These are phyloP conservation scores for Ceratobasidium sp. DNA, from an alignment of 1,284 basidiomycete species.

Conservation along the genomic window DNA sequence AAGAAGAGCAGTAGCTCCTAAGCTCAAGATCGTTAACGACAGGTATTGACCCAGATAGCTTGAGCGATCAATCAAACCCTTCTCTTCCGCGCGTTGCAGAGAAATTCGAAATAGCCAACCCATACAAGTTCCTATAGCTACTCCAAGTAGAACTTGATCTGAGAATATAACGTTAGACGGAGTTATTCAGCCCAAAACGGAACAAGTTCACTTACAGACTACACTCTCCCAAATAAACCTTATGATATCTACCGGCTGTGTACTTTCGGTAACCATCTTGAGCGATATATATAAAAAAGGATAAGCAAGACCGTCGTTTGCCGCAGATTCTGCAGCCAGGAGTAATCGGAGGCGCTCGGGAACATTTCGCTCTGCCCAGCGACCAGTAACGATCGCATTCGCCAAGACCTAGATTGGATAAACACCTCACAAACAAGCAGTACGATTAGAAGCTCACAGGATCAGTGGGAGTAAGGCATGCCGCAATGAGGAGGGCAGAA, in stretches of 20 bases:
- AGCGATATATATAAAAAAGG: slow-evolving; percentile 68
- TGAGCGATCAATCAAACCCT: slow-evolving; percentile 14
- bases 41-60: slow-evolving; percentile 63
- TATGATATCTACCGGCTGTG: not conserved
- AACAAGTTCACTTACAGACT: not conserved
- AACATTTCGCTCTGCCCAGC: slow-evolving; percentile 88
- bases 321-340: slow-evolving; percentile 89
- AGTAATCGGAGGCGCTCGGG: slow-evolving; percentile 80
- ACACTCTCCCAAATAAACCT: slow-evolving; percentile 4
- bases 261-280: slow-evolving; percentile 1
- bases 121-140: slow-evolving; percentile 74
- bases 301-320: slow-evolving; percentile 88
- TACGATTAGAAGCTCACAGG: slow-evolving; percentile 75
- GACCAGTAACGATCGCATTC: slow-evolving; percentile 72
- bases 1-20: slow-evolving; percentile 77
- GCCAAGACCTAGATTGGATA: slow-evolving; percentile 51
- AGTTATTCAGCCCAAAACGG: not conserved
- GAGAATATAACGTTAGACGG: not conserved
- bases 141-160: slow-evolving; percentile 90
- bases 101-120: slow-evolving; percentile 55
- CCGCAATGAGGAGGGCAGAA: slow-evolving; percentile 84
- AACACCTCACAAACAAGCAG: slow-evolving; percentile 55
- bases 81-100: slow-evolving; percentile 76
- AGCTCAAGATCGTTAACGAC: slow-evolving; percentile 79
- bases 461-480: slow-evolving; percentile 93